Evolutionary conservation across 345 rosid species (phyloP), one percentile per base, ranked within the genome.

Genomic region (Litchi chinensis): DNA sequence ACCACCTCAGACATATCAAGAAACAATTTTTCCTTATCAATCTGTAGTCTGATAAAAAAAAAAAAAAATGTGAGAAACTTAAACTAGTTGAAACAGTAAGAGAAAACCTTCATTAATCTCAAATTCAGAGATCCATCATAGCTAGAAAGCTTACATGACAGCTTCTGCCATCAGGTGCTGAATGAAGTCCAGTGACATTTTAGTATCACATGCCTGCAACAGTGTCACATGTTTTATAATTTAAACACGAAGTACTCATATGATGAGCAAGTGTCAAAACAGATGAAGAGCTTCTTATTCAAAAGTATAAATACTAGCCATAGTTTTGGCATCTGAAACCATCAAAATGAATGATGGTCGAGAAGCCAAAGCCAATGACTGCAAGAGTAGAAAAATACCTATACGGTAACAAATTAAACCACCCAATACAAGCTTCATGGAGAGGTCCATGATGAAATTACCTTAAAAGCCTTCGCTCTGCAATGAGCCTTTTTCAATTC

Each of bases 401-500:
- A 66, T 48, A 73, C 6, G 48, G 1, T 57, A 28, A 48, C 50
- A 59, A 6, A 77, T 50, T 28, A n/a, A 28, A 54, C 43, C 52
- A 77, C 19, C 59, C 56, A 57, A 60, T 43, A 68, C 19, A 56
- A 77, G 19, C 65, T n/a, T 9, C 62, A 72, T 50, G 43, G 56
- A 40, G 5, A 75, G n/a, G 18, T 24, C 52, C 22, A 59, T 63
- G 26, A 41, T 16, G 26, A 46, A 64, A 48, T 68, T 85, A 95
- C 99, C 90, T 86, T 91, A 77, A 68, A 76, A 71, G 93, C 98
- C 78, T 90, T 92, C 62, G 76, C 92, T 76, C 98, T 86, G 86
- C 99, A 95, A 79, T 82, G 77, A 73, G 98, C 97, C 89, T 93
- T 95, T 82, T 86, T 90, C 88, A 93, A 79, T 87, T 93, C 99